Percentiles rank a stretch among this genome's conserved stretches.
phyloP scores from a whole-genome alignment of 805 yeast species.

The Schwanniomyces yamadae region DNA sequence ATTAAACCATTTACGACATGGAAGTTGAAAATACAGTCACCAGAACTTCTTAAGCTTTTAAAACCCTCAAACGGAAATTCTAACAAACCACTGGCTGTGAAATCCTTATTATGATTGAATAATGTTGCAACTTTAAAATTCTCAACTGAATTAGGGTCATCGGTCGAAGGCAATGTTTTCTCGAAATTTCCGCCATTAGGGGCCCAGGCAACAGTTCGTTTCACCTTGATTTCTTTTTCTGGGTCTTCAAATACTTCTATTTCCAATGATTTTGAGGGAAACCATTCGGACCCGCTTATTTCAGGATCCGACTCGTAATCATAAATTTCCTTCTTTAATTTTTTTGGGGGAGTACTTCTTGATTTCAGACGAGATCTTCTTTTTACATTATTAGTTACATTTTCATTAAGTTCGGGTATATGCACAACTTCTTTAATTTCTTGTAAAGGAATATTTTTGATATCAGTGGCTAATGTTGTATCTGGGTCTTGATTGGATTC shows the following conservation, averaged over 20 bases:
- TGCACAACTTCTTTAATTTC: constrained; percentile 60
- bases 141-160: constrained; percentile 33
- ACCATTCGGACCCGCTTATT: constrained; percentile 55
- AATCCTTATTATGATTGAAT: constrained; percentile 60
- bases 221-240: constrained; percentile 24
- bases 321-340: constrained; percentile 11
- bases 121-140: constrained; percentile 62
- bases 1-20: constrained; percentile 70
- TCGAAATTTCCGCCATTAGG: constrained; percentile 50
- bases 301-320: constrained; percentile 41
- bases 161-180: constrained; percentile 36
- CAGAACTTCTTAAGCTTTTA: constrained; percentile 60
- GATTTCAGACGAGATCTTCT: constrained; percentile 20
- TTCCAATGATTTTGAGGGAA: constrained; percentile 37
- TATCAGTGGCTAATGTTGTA: constrained; percentile 33
- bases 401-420: constrained; percentile 30
- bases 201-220: constrained; percentile 60
- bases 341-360: constrained; percentile 11
- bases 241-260: constrained; percentile 52
- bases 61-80: constrained; percentile 61
- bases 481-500: constrained; percentile 42
- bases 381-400: constrained; percentile 6
- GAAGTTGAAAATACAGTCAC: constrained; percentile 69
- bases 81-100: constrained; percentile 72
- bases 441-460: constrained; percentile 46